Evolutionary conservation across 2,329 filamentous ascomycete species (phyloP).

Genomic region (Mariannaea elegans): DNA sequence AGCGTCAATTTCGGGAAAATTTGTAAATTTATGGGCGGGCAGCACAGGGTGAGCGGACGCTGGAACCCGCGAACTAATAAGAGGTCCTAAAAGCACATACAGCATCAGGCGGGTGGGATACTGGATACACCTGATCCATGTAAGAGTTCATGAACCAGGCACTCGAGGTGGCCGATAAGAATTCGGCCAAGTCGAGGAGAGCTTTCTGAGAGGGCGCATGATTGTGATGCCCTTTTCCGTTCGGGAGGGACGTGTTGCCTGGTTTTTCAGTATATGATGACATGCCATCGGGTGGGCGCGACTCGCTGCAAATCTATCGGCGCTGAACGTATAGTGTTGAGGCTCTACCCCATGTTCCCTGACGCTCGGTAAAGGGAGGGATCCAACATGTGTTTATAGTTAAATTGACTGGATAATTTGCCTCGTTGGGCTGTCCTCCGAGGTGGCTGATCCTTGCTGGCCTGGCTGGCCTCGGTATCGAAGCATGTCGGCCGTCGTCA

Average conservation of each 20-base stretch:
- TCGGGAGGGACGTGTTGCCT: conserved; percentile 4
- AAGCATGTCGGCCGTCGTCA: background rate
- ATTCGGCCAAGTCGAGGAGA: conserved; percentile 30
- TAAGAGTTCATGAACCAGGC: conserved; percentile 34
- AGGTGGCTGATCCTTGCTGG: background rate
- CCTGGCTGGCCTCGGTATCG: background rate
- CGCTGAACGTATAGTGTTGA: background rate
- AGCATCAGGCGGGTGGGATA: conserved; percentile 17
- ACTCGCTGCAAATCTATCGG: conserved; percentile 7
- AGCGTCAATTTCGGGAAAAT: conserved; percentile 8
- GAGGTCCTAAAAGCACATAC: conserved; percentile 25
- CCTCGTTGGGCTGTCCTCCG: background rate
- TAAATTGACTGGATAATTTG: background rate
- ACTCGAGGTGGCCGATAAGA: conserved; percentile 33
- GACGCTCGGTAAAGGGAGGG: background rate
- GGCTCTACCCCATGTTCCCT: conserved; percentile 8
- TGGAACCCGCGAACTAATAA: background rate
- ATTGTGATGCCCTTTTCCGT: conserved; percentile 13
- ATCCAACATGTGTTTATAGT: conserved; percentile 14
- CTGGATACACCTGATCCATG: conserved; percentile 28
- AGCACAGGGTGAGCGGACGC: background rate
- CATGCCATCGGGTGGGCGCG: conserved; percentile 30
- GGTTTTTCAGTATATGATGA: conserved; percentile 17
- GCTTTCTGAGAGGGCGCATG: conserved; percentile 23
- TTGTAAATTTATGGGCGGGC: background rate